These are phyloP conservation scores for Ascochyta clinopodiicola DNA, from an alignment of 2,329 filamentous ascomycete genomes.

Conservation along the genomic window DNA sequence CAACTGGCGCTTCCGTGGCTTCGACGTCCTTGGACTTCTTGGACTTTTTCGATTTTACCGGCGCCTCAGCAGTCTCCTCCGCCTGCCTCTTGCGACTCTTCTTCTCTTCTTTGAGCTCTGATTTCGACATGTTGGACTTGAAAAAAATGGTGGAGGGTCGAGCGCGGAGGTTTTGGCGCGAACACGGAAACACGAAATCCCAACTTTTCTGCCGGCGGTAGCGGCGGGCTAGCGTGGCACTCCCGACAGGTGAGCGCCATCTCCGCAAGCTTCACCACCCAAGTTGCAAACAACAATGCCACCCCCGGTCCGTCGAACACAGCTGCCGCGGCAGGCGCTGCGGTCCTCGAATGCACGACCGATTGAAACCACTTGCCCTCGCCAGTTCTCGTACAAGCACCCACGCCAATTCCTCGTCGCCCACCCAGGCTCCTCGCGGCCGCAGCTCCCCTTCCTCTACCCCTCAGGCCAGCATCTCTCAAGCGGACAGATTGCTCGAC, in stretches of 20 bases:
- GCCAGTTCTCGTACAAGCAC: constrained; percentile 66
- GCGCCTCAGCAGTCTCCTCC: constrained; percentile 25
- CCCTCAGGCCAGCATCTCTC: constrained; percentile 54
- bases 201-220: constrained; percentile 38
- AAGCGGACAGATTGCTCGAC: constrained; percentile 63
- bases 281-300: constrained; percentile 37
- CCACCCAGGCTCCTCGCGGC: constrained; percentile 56
- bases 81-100: constrained; percentile 46
- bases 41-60: constrained; percentile 33
- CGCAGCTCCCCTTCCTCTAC: constrained; percentile 71
- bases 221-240: constrained; percentile 24
- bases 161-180: constrained; percentile 16
- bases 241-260: constrained; percentile 17
- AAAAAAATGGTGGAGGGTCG: constrained; percentile 16
- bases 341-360: constrained; percentile 26
- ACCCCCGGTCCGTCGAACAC: constrained; percentile 35
- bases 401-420: constrained; percentile 58
- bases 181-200: constrained; percentile 17
- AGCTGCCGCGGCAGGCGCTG: constrained; percentile 33
- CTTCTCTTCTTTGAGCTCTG: constrained; percentile 34
- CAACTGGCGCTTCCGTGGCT: constrained; percentile 23
- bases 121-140: constrained; percentile 28
- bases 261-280: constrained; percentile 14
- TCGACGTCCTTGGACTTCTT: constrained; percentile 33
- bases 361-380: constrained; percentile 39